Percentiles rank a stretch among this genome's conserved stretches.
Conservation (phyloP, 2,329 filamentous ascomycete genomes). For the Geosmithia morbida region DNA sequence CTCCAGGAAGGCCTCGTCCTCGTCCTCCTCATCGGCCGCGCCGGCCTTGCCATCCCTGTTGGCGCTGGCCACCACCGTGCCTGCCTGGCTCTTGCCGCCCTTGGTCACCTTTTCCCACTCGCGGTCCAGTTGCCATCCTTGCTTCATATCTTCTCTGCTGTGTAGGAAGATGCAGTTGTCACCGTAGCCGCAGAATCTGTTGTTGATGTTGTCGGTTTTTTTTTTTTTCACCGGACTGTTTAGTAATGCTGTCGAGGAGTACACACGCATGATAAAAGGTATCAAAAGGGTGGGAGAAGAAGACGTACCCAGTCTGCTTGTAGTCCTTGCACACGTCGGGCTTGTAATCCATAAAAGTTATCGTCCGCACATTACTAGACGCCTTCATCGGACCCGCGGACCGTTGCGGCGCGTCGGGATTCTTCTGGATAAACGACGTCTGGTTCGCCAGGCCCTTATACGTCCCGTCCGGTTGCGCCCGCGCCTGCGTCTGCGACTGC, state of each 20-base stretch:
- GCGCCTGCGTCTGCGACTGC: slow-evolving; percentile 16
- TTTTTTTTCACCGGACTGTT: too few relatives aligned
- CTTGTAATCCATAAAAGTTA: slow-evolving; percentile 81
- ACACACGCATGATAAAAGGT: too few relatives aligned
- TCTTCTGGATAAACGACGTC: slow-evolving; percentile 64
- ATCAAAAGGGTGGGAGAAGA: background rate
- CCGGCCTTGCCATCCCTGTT: slow-evolving; percentile 25
- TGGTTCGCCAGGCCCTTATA: slow-evolving; percentile 67
- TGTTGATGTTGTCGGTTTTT: background rate
- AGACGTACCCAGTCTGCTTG: slow-evolving; percentile 50
- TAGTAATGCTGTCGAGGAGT: too few relatives aligned
- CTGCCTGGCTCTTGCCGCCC: slow-evolving; percentile 46
- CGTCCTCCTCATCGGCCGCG: slow-evolving; percentile 26
- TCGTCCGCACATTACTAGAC: slow-evolving; percentile 76
- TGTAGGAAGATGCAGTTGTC: slow-evolving; percentile 76
- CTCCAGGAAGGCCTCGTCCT: slow-evolving; percentile 59
- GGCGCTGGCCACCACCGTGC: slow-evolving; percentile 47
- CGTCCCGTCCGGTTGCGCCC: slow-evolving; percentile 41
- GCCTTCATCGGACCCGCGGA: slow-evolving; percentile 78
- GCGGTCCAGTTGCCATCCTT: slow-evolving; percentile 87
- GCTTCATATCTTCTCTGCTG: slow-evolving; percentile 64
- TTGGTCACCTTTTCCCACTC: slow-evolving; percentile 85
- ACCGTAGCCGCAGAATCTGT: slow-evolving; percentile 14
- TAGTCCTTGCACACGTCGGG: slow-evolving; percentile 95
- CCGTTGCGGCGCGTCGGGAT: slow-evolving; percentile 55